These are phyloP conservation scores for Albifimbria verrucaria DNA, from an alignment of 2,329 filamentous ascomycete genomes.

Conservation along the genomic window DNA sequence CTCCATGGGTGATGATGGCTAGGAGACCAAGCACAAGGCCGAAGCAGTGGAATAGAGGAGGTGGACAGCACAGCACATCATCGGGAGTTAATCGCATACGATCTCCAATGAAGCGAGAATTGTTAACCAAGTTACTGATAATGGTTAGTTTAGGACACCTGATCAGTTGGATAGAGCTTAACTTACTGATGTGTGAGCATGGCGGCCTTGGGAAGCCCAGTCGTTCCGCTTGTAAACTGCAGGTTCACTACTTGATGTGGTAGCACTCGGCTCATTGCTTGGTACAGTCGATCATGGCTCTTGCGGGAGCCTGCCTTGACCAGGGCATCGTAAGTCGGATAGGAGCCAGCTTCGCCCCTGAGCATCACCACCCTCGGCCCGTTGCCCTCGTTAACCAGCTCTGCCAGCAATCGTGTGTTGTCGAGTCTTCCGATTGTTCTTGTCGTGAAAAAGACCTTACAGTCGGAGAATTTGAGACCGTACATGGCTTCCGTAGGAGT, in stretches of 20 bases:
- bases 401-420: constrained; percentile 56
- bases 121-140: constrained; percentile 57
- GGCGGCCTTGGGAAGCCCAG: constrained; percentile 68
- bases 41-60: constrained; percentile 84
- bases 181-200: constrained; percentile 69
- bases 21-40: constrained; percentile 75
- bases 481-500: constrained; percentile 70
- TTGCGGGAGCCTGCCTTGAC: constrained; percentile 48
- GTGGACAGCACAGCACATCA: constrained; percentile 76
- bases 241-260: constrained; percentile 69
- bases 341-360: constrained; percentile 50
- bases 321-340: constrained; percentile 58
- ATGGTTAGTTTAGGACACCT: constrained; percentile 6
- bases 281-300: constrained; percentile 47
- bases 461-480: constrained; percentile 68
- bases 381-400: constrained; percentile 44
- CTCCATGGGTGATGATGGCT: constrained; percentile 69
- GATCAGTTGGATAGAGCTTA: neutral
- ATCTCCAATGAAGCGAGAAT: constrained; percentile 69
- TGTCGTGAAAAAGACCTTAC: constrained; percentile 71
- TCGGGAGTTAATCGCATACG: constrained; percentile 65
- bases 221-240: constrained; percentile 75
- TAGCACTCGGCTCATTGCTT: constrained; percentile 52
- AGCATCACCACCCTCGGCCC: constrained; percentile 57
- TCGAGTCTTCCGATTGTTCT: constrained; percentile 64